phyloP scores from a whole-genome alignment of 2,329 filamentous ascomycete genomes.

The Ophiostoma populinum region DNA sequence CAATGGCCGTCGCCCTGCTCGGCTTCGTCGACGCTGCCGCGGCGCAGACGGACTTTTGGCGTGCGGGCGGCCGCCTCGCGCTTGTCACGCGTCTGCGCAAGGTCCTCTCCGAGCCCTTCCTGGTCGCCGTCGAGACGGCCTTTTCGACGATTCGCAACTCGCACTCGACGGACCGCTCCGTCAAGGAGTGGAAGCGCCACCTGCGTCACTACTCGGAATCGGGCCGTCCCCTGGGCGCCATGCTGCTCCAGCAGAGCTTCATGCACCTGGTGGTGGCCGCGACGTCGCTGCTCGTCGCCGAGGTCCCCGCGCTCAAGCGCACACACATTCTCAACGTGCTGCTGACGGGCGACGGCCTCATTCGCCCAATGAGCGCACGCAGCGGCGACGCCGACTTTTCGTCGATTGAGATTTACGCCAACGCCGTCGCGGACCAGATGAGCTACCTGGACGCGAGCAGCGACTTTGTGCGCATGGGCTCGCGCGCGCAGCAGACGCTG shows the following conservation, averaged over 20 bases:
- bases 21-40: conserved; percentile 79
- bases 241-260: conserved; percentile 79
- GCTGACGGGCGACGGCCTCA: conserved; percentile 36
- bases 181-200: conserved; percentile 79
- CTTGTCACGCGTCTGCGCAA: conserved; percentile 55
- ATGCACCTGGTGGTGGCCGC: conserved; percentile 68
- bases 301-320: conserved; percentile 39
- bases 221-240: conserved; percentile 71
- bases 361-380: conserved; percentile 23
- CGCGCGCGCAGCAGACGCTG: conserved; percentile 70
- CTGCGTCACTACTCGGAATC: conserved; percentile 65
- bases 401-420: conserved; percentile 46
- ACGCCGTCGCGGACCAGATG: conserved; percentile 67
- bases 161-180: conserved; percentile 42
- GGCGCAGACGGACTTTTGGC: conserved; percentile 68
- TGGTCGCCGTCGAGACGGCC: conserved; percentile 74
- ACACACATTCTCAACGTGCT: conserved; percentile 58
- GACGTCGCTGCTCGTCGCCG: conserved; percentile 54
- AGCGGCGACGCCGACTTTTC: conserved; percentile 33
- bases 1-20: conserved; percentile 67
- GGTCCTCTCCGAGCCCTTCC: conserved; percentile 67
- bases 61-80: conserved; percentile 50
- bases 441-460: conserved; percentile 72
- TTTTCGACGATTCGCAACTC: conserved; percentile 81
- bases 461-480: conserved; percentile 77